Evolutionary conservation across 352 stramenopile genomes (phyloP).

Genomic region (Globisporangium canariense): DNA sequence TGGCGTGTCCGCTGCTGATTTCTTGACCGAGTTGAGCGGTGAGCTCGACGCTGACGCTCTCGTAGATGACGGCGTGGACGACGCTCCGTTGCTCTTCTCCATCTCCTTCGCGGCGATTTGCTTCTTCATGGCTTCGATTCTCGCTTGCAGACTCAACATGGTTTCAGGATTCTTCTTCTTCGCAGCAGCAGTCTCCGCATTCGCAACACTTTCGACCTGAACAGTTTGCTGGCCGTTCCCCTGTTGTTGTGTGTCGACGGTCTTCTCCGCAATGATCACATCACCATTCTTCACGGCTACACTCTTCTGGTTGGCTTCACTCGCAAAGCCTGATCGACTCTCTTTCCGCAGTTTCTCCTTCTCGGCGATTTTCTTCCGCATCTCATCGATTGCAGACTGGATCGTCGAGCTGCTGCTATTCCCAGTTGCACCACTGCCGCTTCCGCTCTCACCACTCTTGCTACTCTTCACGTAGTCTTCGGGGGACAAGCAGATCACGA

Average conservation of each 20-base stretch:
- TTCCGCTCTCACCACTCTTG: constrained; percentile 16
- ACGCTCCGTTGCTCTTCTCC: constrained; percentile 15
- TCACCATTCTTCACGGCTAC: not conserved
- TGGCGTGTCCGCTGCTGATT: constrained; percentile 1
- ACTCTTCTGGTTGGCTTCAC: not conserved
- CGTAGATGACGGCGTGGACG: constrained; percentile 2
- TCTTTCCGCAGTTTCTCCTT: constrained; percentile 34
- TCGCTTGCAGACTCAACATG: constrained; percentile 12
- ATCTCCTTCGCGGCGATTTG: constrained; percentile 28
- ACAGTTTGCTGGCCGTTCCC: not conserved
- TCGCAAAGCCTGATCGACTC: constrained; percentile 16
- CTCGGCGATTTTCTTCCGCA: constrained; percentile 54
- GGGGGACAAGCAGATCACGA: constrained; percentile 59
- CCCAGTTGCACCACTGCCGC: not conserved
- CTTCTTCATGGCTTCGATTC: constrained; percentile 30
- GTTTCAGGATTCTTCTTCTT: not conserved
- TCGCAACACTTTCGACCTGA: not conserved
- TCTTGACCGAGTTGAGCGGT: not conserved
- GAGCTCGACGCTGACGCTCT: constrained; percentile 12
- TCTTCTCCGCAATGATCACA: not conserved
- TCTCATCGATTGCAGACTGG: constrained; percentile 43
- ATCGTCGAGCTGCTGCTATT: constrained; percentile 21
- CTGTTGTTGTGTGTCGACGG: not conserved
- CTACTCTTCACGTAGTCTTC: constrained; percentile 41
- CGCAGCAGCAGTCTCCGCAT: not conserved